Evolutionary conservation across 2,329 filamentous ascomycete genomes (phyloP).

Genomic region (Malbranchea zuffiana): DNA sequence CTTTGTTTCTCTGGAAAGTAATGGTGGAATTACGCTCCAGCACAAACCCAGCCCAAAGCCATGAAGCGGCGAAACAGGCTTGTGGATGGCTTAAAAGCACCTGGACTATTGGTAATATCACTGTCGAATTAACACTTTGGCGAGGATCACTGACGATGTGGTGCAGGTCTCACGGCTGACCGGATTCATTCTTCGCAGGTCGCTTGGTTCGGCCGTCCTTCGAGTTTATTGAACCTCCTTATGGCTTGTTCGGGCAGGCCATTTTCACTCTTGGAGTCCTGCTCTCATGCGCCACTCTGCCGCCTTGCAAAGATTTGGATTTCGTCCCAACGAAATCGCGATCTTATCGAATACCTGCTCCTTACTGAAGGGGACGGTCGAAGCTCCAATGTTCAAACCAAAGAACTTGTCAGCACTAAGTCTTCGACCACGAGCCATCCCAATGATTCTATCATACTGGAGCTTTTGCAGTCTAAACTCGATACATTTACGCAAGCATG

Average conservation of each 20-base stretch:
- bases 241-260: conserved; percentile 53
- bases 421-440: conserved; percentile 22
- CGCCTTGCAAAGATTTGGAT: conserved; percentile 32
- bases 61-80: conserved; percentile 57
- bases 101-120: conserved; percentile 65
- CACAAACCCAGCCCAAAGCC: conserved; percentile 57
- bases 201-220: conserved; percentile 51
- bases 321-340: conserved; percentile 29
- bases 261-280: conserved; percentile 18
- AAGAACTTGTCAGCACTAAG: conserved; percentile 16
- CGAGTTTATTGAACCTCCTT: conserved; percentile 59
- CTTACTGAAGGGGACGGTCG: conserved; percentile 21
- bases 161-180: conserved; percentile 48
- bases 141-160: conserved; percentile 9
- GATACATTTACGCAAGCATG: conserved; percentile 37
- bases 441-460: conserved; percentile 32
- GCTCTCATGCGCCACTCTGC: conserved; percentile 21
- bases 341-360: conserved; percentile 42
- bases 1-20: conserved; percentile 59
- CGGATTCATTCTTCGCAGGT: conserved; percentile 54
- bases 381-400: not conserved
- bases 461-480: conserved; percentile 37
- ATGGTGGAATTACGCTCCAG: conserved; percentile 56
- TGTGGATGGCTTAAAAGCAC: conserved; percentile 70
- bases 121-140: not conserved